Evolutionary conservation across 2,329 filamentous ascomycete genomes (phyloP).

Genomic region (Parascedosporium putredinis): DNA sequence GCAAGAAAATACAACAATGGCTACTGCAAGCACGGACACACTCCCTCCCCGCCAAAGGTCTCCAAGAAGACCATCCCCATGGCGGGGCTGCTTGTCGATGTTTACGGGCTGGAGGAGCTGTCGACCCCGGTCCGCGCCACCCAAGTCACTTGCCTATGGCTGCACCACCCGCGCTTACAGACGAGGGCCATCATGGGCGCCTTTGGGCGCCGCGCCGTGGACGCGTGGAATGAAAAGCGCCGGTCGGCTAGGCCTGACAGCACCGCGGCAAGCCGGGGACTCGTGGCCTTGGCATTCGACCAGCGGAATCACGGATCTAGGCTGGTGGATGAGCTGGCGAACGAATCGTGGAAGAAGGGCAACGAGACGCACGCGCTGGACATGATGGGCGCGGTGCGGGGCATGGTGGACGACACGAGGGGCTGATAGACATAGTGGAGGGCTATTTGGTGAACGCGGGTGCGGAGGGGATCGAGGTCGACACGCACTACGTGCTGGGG

Average conservation of each 20-base stretch:
- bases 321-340: slow-evolving; percentile 54
- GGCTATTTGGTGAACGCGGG: slow-evolving; percentile 46
- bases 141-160: slow-evolving; percentile 72
- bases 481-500: slow-evolving; percentile 66
- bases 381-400: slow-evolving; percentile 72
- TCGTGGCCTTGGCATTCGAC: slow-evolving; percentile 81
- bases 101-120: slow-evolving; percentile 74
- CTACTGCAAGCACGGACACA: slow-evolving; percentile 9
- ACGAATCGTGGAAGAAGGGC: slow-evolving; percentile 68
- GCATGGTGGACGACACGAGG: slow-evolving; percentile 65
- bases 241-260: slow-evolving; percentile 15
- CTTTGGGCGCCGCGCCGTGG: slow-evolving; percentile 58
- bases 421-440: slow-evolving; percentile 68
- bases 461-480: slow-evolving; percentile 22
- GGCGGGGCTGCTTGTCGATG: slow-evolving; percentile 65
- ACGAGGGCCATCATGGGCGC: slow-evolving; percentile 64
- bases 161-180: slow-evolving; percentile 71
- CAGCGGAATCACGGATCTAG: slow-evolving; percentile 85
- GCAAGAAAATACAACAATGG: not conserved
- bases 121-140: slow-evolving; percentile 31
- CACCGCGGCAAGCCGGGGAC: slow-evolving; percentile 29
- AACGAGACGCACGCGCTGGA: slow-evolving; percentile 79
- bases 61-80: slow-evolving; percentile 61
- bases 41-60: slow-evolving; percentile 34
- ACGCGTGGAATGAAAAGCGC: slow-evolving; percentile 50